Evolutionary conservation across 345 rosid species (phyloP), one percentile per base, ranked within the genome.

Genomic region (Sapria himalayana): DNA sequence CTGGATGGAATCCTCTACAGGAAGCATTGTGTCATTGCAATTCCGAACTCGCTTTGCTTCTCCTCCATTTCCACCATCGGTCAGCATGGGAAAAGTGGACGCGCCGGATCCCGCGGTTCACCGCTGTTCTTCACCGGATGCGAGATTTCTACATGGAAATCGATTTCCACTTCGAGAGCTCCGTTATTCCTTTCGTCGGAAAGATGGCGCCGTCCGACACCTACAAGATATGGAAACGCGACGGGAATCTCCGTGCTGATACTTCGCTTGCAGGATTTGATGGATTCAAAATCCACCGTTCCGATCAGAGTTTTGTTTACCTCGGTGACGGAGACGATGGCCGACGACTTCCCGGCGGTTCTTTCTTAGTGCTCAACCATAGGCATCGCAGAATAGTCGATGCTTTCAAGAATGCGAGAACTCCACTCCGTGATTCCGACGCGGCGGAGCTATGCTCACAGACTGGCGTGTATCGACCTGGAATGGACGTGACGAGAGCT

Each of bases 81-180:
- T 68, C 78, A 1, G 81, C 82, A 2, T 86, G 98, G 98, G 54
- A 62, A 27, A 86, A 72, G 62, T 86, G 92, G 89, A 77, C 94
- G 35, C 78, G 93, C 41, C 74, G 93, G 9, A 57, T 86, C 6
- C 98, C 98, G 0, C 71, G 78, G 14, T 50, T 78, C 16, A 66
- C 74, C 37, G 73, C 82, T 4, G 80, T 60, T 10, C 62, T 86
- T 10, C 73, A 72, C 18, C 59, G 94, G 19, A 86, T 78, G 94
- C 73, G 78, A 11, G 97, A 86, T 54, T 86, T 86, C 64, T 81
- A 86, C 64, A 72, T 81, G 94, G 97, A 81, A 63, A 72, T 86
- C 2, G 73, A 89, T 1, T 76, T 86, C 52, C 80, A 74, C 46
- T 86, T 86, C 49, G 93, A 82, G 55, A 81, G 91, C 61, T 86